Conservation (phyloP, 805 yeast species). For the Scheffersomyces coipomensis region DNA sequence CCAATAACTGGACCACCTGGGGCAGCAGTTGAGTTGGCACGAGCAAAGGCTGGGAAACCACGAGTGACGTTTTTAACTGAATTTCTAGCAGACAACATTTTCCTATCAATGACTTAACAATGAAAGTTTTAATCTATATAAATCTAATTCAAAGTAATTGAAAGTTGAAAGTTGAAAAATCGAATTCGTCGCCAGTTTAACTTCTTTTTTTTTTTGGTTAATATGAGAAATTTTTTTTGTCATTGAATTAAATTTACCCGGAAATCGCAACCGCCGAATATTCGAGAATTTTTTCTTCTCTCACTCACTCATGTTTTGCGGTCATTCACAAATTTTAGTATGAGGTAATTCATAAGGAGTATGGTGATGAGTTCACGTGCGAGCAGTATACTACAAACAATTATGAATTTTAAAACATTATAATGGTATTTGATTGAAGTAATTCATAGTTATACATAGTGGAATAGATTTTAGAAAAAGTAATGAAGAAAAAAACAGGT, state of each 20-base stretch:
- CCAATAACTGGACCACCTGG: slow-evolving; percentile 66
- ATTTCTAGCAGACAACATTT: slow-evolving; percentile 44
- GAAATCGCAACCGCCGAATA: background rate
- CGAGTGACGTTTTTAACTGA: slow-evolving; percentile 36
- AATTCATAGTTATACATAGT: no score
- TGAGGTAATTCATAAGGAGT: no score
- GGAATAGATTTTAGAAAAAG: no score
- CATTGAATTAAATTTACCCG: background rate
- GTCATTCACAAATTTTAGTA: no score
- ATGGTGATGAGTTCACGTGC: no score
- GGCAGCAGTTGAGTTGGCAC: slow-evolving; percentile 31
- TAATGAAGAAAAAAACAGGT: no score
- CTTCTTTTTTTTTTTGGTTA: slow-evolving; percentile 1
- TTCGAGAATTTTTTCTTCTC: no score
- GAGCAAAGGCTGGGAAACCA: slow-evolving; percentile 27
- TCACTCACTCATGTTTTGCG: no score
- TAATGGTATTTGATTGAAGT: no score
- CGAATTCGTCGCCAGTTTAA: background rate
- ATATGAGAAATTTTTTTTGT: background rate
- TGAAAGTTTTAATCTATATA: background rate
- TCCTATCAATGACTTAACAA: background rate
- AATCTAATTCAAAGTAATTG: background rate
- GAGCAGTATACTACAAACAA: no score
- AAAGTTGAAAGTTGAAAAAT: background rate
- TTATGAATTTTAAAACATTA: no score